Conservation (phyloP, 2,329 filamentous ascomycete species). For the Cryoendolithus antarcticus region DNA sequence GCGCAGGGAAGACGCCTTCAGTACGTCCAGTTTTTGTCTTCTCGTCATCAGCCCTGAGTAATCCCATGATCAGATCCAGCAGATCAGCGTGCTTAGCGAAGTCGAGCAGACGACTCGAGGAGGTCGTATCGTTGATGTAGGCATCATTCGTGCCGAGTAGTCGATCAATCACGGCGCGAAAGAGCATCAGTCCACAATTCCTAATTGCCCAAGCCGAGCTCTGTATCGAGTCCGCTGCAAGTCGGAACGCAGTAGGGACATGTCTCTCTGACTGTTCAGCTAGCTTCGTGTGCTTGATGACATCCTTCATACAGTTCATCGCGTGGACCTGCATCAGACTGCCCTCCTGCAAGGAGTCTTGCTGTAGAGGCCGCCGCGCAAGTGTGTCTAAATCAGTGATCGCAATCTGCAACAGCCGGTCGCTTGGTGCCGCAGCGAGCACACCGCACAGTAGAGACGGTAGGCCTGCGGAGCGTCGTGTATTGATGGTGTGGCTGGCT, state of each 20-base stretch:
- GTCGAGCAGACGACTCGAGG: conserved; percentile 44
- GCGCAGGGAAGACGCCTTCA: conserved; percentile 67
- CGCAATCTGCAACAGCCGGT: conserved; percentile 48
- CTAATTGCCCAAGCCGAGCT: conserved; percentile 86
- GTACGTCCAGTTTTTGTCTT: conserved; percentile 11
- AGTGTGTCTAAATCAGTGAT: conserved; percentile 52
- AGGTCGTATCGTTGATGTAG: conserved; percentile 44
- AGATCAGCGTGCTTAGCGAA: conserved; percentile 58
- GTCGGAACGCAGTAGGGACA: conserved; percentile 58
- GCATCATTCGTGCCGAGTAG: conserved; percentile 61
- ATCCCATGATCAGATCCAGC: conserved; percentile 48
- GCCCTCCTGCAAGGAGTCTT: conserved; percentile 30
- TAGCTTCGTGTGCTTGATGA: conserved; percentile 73
- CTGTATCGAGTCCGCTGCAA: conserved; percentile 69
- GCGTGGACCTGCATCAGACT: conserved; percentile 85
- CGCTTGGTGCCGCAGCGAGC: conserved; percentile 50
- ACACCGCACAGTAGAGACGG: conserved; percentile 78
- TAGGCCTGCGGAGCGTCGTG: conserved; percentile 81
- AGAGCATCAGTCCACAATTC: conserved; percentile 82
- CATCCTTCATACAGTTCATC: conserved; percentile 82
- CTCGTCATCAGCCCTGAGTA: conserved; percentile 34
- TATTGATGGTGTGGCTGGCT: conserved; percentile 52
- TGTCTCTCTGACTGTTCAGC: conserved; percentile 61
- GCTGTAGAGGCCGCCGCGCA: conserved; percentile 27
- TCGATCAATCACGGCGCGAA: conserved; percentile 71